Base-by-base conservation (phyloP, 768 basidiomycete genomes). In the Agaricus bisporus region DNA sequence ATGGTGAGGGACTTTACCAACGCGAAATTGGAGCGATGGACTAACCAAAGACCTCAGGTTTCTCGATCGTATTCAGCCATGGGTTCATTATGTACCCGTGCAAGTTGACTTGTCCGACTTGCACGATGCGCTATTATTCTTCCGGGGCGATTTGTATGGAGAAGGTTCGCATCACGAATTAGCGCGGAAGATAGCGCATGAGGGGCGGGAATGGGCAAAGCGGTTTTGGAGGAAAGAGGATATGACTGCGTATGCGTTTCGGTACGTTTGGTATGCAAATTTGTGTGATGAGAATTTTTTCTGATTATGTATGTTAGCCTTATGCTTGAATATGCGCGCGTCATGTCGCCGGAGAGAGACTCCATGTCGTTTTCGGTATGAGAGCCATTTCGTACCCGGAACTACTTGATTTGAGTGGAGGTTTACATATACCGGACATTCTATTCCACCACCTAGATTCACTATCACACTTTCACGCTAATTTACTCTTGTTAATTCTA, bases 71-170 rank as follows among this genome's bases (percentile, higher is more conserved):
- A 69, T 79, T 45, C 76, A 75, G 49, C 80, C 84, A 0, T 86
- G 85, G 84, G 76, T 86, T 1, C 87, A 88, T 64, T 90, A 88
- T 61, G 74, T 89, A 0, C 87, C 87, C 2, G 71, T 88, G 3
- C 78, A 82, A 57, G 55, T 85, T 0, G 83, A 86, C 57, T 75
- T 85, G 10, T 74, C 77, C 0, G 86, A 90, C 64, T 65, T 91
- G 3, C 78, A 86, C 63, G 89, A 91, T 58, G 71, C 81, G 3
- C 72, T 88, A 42, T 67, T 82, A 1, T 92, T 92, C 71, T 90
- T 90, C 69, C 79, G 81, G 0, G 85, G 87, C 0, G 76, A 78
- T 58, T 73, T 72, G 7, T 70, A 78, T 50, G 80, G 83, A 15
- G 73, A 77, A 36, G 76, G 76, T 9, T 80, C 72, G 0, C 85